Evolutionary conservation across 176 grass and related monocot species (phyloP).

Genomic region (Ananas comosus): DNA sequence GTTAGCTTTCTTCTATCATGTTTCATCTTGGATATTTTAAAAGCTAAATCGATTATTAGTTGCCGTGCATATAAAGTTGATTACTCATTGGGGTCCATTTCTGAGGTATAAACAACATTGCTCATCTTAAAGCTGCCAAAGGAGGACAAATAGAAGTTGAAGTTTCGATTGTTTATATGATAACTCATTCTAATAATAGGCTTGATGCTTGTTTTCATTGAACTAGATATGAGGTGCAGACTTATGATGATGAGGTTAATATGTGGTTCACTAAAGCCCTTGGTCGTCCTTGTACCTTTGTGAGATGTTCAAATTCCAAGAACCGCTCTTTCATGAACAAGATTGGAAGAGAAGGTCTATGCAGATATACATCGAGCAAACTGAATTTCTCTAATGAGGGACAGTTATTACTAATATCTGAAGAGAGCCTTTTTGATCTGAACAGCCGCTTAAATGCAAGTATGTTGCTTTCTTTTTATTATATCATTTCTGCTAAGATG

Average conservation of each 20-base stretch:
- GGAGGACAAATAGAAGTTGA: background rate
- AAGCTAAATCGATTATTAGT: too few relatives aligned
- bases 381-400: constrained; percentile 87
- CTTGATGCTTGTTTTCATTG: constrained; percentile 2
- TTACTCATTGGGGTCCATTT: too few relatives aligned
- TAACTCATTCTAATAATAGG: background rate
- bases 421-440: constrained; percentile 68
- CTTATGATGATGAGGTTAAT: constrained; percentile 52
- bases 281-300: constrained; percentile 51
- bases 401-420: constrained; percentile 70
- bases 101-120: too few relatives aligned
- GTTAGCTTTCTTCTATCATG: background rate
- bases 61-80: too few relatives aligned
- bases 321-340: constrained; percentile 25
- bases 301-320: constrained; percentile 68
- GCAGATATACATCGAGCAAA: constrained; percentile 68
- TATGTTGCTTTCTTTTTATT: constrained; percentile 23
- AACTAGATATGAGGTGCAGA: constrained; percentile 59
- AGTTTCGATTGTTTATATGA: background rate
- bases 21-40: background rate
- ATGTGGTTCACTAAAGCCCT: constrained; percentile 80
- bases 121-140: too few relatives aligned
- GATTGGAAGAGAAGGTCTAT: constrained; percentile 21
- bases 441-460: constrained; percentile 58
- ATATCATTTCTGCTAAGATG: background rate